These are phyloP conservation scores for Myxozyma geophila DNA, from an alignment of 805 yeast species.

Conservation along the genomic window DNA sequence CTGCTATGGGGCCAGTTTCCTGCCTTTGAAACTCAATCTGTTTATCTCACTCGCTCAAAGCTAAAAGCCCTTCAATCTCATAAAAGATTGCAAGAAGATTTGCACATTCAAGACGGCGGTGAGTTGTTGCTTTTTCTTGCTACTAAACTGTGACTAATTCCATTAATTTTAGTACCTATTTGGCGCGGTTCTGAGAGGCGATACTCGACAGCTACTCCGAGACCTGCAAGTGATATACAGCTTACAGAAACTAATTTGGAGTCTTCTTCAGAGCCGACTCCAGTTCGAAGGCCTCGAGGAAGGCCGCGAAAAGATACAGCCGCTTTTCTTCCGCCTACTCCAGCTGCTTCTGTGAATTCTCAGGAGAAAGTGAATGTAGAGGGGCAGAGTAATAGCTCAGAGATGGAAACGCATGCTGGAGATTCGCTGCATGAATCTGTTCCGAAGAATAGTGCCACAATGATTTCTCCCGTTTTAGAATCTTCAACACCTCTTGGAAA, in stretches of 20 bases:
- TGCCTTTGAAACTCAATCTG: constrained; percentile 13
- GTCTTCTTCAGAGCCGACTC: too few relatives aligned
- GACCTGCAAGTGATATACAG: neutral
- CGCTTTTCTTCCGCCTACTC: too few relatives aligned
- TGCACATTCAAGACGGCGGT: neutral
- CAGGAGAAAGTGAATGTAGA: too few relatives aligned
- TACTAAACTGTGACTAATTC: neutral
- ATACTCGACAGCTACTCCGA: neutral
- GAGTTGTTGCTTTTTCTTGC: neutral
- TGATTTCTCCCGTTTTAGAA: too few relatives aligned
- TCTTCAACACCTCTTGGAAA: too few relatives aligned
- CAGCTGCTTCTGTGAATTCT: too few relatives aligned
- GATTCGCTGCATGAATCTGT: too few relatives aligned
- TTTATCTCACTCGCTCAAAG: neutral
- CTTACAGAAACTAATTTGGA: neutral
- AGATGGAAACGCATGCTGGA: too few relatives aligned
- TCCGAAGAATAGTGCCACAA: too few relatives aligned
- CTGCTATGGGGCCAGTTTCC: constrained; percentile 43
- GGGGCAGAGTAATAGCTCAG: too few relatives aligned
- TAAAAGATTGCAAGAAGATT: neutral
- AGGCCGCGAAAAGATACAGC: too few relatives aligned
- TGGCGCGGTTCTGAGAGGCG: neutral
- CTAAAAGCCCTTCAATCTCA: neutral
- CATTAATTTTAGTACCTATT: neutral
- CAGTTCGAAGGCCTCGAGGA: too few relatives aligned